phyloP scores from a whole-genome alignment of 1,284 basidiomycete genomes.

The Cutaneotrichosporon sp. region DNA sequence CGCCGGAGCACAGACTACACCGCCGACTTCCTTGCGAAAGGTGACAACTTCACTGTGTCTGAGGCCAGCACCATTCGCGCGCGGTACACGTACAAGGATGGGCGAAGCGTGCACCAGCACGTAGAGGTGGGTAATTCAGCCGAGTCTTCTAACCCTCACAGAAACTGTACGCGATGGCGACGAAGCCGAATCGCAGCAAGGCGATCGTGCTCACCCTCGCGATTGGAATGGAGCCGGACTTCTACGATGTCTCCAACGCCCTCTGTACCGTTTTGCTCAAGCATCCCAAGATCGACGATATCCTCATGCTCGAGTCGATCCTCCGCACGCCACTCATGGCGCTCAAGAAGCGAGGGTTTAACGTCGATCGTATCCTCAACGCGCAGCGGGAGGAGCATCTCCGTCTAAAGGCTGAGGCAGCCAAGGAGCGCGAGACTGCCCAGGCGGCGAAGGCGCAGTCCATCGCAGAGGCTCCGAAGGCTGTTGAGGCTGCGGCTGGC shows the following conservation, averaged over 20 bases:
- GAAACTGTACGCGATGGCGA: conserved; percentile 66
- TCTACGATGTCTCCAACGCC: conserved; percentile 61
- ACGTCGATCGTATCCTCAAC: conserved; percentile 82
- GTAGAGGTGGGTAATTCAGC: conserved; percentile 32
- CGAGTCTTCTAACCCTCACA: conserved; percentile 23
- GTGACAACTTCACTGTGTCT: conserved; percentile 59
- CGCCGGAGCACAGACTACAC: conserved; percentile 61
- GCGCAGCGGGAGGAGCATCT: conserved; percentile 72
- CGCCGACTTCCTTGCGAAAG: conserved; percentile 54
- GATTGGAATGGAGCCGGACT: conserved; percentile 68
- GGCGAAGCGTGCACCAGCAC: conserved; percentile 30
- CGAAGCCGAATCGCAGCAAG: conserved; percentile 50
- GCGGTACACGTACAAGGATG: conserved; percentile 35
- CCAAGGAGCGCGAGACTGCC: conserved; percentile 38
- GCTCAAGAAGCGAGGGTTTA: conserved; percentile 62
- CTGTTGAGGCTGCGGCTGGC: background rate
- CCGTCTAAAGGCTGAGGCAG: conserved; percentile 52
- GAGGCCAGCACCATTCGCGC: conserved; percentile 53
- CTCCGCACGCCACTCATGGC: conserved; percentile 81
- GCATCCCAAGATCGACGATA: conserved; percentile 70
- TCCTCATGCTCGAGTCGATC: conserved; percentile 67
- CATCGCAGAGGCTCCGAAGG: background rate
- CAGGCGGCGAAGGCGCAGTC: background rate
- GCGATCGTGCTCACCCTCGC: conserved; percentile 74
- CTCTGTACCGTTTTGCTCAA: conserved; percentile 72